These are phyloP conservation scores for Agrocybe praecox DNA, from an alignment of 768 basidiomycete species.

Conservation along the genomic window DNA sequence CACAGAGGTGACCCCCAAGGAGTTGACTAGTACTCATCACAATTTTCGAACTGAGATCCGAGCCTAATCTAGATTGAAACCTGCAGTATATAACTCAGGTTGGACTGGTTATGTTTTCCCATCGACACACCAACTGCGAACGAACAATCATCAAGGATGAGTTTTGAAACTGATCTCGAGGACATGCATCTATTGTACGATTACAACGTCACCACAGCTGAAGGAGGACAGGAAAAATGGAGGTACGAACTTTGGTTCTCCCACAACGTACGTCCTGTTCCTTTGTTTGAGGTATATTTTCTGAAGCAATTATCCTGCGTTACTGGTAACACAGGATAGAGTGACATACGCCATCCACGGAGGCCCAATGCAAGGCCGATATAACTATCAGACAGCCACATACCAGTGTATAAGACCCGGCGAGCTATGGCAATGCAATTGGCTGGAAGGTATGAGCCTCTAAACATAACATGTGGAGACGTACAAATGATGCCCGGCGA, in stretches of 20 bases:
- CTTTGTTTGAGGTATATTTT: background rate
- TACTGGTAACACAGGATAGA: background rate
- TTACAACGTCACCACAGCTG: background rate
- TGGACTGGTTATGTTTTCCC: too few relatives aligned
- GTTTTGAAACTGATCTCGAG: background rate
- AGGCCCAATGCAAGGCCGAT: background rate
- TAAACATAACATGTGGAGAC: too few relatives aligned
- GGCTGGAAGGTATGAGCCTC: background rate
- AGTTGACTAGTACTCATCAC: too few relatives aligned
- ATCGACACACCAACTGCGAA: too few relatives aligned
- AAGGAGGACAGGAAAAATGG: background rate
- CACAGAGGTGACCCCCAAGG: too few relatives aligned
- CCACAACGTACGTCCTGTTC: background rate
- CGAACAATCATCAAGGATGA: background rate
- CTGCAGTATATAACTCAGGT: too few relatives aligned
- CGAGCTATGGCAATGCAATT: constrained; percentile 4
- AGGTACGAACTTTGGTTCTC: constrained; percentile 6
- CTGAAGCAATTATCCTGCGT: background rate
- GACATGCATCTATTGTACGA: constrained; percentile 2
- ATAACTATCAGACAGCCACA: background rate
- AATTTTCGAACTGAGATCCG: too few relatives aligned
- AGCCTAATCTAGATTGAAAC: too few relatives aligned
- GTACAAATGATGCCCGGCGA: too few relatives aligned
- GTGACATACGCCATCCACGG: constrained; percentile 1
- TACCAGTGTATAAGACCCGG: constrained; percentile 5